Base-by-base conservation (phyloP, 2,329 filamentous ascomycete species). In the Trichoderma semiorbis region DNA sequence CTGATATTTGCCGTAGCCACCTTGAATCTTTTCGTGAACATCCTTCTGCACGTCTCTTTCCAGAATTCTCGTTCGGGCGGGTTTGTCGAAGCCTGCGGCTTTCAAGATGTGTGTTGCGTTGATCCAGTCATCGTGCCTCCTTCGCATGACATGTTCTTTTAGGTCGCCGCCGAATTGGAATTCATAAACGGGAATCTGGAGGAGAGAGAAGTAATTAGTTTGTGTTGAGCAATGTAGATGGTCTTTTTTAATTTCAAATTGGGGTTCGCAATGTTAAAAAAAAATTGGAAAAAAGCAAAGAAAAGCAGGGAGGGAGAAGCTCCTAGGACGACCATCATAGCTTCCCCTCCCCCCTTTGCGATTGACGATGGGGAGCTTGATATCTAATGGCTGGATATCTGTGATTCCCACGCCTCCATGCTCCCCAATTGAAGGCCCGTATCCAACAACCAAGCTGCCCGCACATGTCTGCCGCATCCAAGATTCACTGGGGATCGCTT, bases 81-180 rank as follows among this genome's bases (percentile, higher is more conserved):
- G 96, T 82, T 99, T 99, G 82, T 99, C 96, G 79, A 97, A 97
- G 70, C 95, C 95, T 74, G 96, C 96, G 53, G 97, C 94, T 80
- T 99, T 99, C 63, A 99, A 85, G 73, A 99, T 98, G 80, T 99
- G 96, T 69, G 96, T 99, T n/a, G 96, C 96, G 85, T 99, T 99
- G 84, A 99, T 96, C 94, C 95, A 99, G 82, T 98, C 91, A 81
- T 99, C 96, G 68, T 90, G 89, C 73, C 95, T 91, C 65, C 96
- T 90, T 81, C 96, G 92, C 96, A 99, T 99, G 75, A 98, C 93
- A 93, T 98, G 94, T 78, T 92, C 89, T 79, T 92, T 91, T 36
- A 90, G 79, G 79, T 97, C 94, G 75, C 86, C 87, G 43, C 91
- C 93, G 77, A 97, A 91, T 80, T 97, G 94, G 83, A 90, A 96